Percentiles rank a stretch among this genome's conserved stretches.
phyloP scores from a whole-genome alignment of 179 eudicot genomes.

The Gypsophila paniculata region DNA sequence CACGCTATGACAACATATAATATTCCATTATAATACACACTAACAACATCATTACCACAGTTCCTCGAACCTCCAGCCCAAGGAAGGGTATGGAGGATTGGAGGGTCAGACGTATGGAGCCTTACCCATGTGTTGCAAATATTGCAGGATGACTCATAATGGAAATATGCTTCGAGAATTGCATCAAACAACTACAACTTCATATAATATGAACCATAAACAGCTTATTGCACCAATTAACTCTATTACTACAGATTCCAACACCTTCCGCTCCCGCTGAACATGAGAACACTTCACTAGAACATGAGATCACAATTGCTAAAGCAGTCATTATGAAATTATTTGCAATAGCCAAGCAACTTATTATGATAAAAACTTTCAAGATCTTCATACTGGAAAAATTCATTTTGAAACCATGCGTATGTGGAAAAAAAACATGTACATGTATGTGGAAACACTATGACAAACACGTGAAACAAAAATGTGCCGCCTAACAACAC shows the following conservation, averaged over 20 bases:
- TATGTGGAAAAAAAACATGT: not conserved
- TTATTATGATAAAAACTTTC: not conserved
- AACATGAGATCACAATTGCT: not conserved
- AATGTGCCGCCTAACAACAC: not conserved
- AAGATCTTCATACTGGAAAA: not conserved
- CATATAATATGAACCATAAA: not conserved
- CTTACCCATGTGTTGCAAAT: not conserved
- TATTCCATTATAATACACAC: not conserved
- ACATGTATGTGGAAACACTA: not conserved
- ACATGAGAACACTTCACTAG: not conserved
- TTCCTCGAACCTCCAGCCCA: not conserved
- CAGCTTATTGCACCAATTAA: not conserved
- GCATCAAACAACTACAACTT: not conserved
- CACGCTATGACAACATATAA: not conserved
- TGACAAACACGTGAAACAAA: not conserved
- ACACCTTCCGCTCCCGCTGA: not conserved
- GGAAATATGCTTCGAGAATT: not conserved
- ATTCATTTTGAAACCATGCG: not conserved
- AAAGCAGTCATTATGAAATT: no score
- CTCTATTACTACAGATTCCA: not conserved
- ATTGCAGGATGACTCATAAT: not conserved
- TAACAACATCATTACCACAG: not conserved
- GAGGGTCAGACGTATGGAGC: not conserved
- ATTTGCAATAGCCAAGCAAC: not conserved
- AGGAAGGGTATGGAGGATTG: not conserved